Evolutionary conservation across 495 filamentous ascomycete species (phyloP).

Genomic region (Xylaria intraflava): DNA sequence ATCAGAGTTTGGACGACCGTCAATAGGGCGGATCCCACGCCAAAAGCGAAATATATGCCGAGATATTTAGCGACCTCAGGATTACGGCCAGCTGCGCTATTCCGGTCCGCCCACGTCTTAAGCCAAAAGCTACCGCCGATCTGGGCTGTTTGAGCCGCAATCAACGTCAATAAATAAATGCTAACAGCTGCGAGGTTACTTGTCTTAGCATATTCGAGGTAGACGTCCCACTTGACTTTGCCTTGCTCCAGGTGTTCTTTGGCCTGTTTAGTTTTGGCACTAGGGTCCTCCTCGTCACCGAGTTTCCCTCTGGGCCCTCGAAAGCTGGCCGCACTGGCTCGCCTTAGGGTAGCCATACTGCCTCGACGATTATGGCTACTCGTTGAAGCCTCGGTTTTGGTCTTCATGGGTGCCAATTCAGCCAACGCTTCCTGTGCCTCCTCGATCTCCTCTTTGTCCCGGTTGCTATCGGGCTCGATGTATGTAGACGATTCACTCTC

Average conservation of each 20-base stretch:
- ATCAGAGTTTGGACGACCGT: slow-evolving; percentile 91
- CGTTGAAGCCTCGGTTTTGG: slow-evolving; percentile 41
- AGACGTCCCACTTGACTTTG: slow-evolving; percentile 94
- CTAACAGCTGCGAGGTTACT: slow-evolving; percentile 80
- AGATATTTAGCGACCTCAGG: slow-evolving; percentile 80
- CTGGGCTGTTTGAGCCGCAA: slow-evolving; percentile 74
- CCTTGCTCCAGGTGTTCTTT: slow-evolving; percentile 88
- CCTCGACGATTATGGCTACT: slow-evolving; percentile 44
- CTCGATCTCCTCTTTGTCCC: slow-evolving; percentile 56
- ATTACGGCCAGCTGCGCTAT: slow-evolving; percentile 60
- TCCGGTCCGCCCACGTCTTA: slow-evolving; percentile 82
- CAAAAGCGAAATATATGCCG: slow-evolving; percentile 90
- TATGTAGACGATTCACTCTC: slow-evolving; percentile 52
- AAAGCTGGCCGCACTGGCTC: slow-evolving; percentile 89
- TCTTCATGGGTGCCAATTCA: slow-evolving; percentile 65
- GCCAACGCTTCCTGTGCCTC: slow-evolving; percentile 63
- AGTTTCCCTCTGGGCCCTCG: slow-evolving; percentile 75
- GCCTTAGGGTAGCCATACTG: slow-evolving; percentile 71
- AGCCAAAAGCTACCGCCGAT: slow-evolving; percentile 85
- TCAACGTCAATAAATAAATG: slow-evolving; percentile 70
- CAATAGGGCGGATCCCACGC: slow-evolving; percentile 76
- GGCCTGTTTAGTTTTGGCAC: slow-evolving; percentile 68
- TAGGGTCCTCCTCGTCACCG: slow-evolving; percentile 70
- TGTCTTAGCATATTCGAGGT: slow-evolving; percentile 83
- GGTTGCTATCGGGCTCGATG: slow-evolving; percentile 42